Base-by-base conservation (phyloP, 164 flowering plant species). In the Vitis rotundifolia region DNA sequence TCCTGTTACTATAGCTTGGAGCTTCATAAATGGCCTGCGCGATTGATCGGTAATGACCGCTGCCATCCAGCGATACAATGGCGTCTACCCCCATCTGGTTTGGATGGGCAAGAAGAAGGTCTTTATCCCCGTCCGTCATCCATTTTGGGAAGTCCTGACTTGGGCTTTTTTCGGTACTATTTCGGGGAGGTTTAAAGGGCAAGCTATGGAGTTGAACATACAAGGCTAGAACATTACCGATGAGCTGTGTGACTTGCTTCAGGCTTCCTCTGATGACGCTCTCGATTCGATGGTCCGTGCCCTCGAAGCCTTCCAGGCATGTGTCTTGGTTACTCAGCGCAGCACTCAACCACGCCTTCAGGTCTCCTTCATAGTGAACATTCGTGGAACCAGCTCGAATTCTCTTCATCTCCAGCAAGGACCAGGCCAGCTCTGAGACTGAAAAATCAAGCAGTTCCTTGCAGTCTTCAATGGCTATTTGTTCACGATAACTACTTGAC, bases 291-390 rank as follows among this genome's bases (percentile, higher is more conserved):
- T 85, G 74, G 49, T 87, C 81, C 0, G 98, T 90, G 67, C 94
- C 95, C 48, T 89, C 91, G 64, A 94, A 92, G 29, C 97, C 98
- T 74, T 94, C 97, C 7, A 91, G 80, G 77, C 98, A 94, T 0
- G 98, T 94, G 68, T 94, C 98, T 73, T 89, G 97, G 79, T 94
- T 94, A 68, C 97, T 86, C 16, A 94, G 51, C 0, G 97, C 98
- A 3, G 97, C 98, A 62, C 97, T 92, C 2, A 94, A 80, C 97
- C 97, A 94, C 1, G 98, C 89, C 69, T 80, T 79, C 1, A 94
- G 83, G 73, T 92, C 81, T 1, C 87, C 93, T 72, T 80, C 79
- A 14, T 76, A 67, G 63, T 76, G 81, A 5, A 53, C 2, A 52
- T 56, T 70, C 9, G 15, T 66, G 1, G 68, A 50, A 16, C 91